Conservation (phyloP, 2,329 filamentous ascomycete genomes). For the Pestalotiopsis sp. region DNA sequence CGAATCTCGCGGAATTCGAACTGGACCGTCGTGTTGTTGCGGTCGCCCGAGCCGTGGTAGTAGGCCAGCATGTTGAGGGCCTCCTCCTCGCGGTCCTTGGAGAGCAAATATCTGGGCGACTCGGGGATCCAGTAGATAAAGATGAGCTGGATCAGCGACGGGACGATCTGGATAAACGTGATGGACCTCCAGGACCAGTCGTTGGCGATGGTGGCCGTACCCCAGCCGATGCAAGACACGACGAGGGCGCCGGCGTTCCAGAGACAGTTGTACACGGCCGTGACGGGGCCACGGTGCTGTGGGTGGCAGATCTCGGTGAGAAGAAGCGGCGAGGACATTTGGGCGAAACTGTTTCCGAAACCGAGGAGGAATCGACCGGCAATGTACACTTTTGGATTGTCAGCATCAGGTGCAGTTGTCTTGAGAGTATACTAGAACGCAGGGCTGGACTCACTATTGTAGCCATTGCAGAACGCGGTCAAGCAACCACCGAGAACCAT, state of each 20-base stretch:
- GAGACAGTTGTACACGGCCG: slow-evolving; percentile 57
- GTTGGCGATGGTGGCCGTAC: slow-evolving; percentile 57
- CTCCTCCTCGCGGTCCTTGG: slow-evolving; percentile 65
- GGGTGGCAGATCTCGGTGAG: slow-evolving; percentile 57
- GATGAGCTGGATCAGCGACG: slow-evolving; percentile 63
- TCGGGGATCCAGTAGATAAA: slow-evolving; percentile 73
- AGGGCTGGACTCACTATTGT: slow-evolving; percentile 30
- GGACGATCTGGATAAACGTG: slow-evolving; percentile 64
- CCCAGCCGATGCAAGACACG: slow-evolving; percentile 66
- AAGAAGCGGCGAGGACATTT: slow-evolving; percentile 54
- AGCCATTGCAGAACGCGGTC: slow-evolving; percentile 50
- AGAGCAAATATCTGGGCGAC: slow-evolving; percentile 66
- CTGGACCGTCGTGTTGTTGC: slow-evolving; percentile 62
- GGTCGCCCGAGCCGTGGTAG: slow-evolving; percentile 65
- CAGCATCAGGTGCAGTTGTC: not conserved
- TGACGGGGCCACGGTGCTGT: slow-evolving; percentile 56
- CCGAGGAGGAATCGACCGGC: slow-evolving; percentile 61
- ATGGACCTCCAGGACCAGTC: slow-evolving; percentile 72
- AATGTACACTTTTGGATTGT: slow-evolving; percentile 42
- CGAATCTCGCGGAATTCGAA: slow-evolving; percentile 70
- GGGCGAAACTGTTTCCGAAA: slow-evolving; percentile 56
- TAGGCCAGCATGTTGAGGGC: slow-evolving; percentile 64
- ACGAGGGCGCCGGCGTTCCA: slow-evolving; percentile 51
- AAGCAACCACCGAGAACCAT: slow-evolving; percentile 59
- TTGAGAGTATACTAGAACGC: not conserved